These are phyloP conservation scores for Parachaetomium inaequale DNA, from an alignment of 495 filamentous ascomycete genomes.

Conservation along the genomic window DNA sequence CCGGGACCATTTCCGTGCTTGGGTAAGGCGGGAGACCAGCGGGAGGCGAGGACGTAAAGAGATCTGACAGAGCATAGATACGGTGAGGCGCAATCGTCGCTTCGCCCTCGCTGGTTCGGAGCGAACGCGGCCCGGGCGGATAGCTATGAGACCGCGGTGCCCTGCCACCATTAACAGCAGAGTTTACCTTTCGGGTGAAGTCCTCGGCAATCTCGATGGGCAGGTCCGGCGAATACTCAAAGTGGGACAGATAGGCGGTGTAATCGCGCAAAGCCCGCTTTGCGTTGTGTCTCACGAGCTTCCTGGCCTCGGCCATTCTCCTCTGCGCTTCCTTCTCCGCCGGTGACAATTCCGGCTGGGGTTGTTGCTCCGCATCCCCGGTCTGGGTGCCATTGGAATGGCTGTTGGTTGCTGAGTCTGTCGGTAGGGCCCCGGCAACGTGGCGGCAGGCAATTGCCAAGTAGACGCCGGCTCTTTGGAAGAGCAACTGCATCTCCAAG, in stretches of 20 bases:
- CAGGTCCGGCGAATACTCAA: constrained; percentile 72
- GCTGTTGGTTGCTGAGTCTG: not conserved
- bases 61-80: constrained; percentile 48
- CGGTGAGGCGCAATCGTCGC: constrained; percentile 10
- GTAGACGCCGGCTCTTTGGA: constrained; percentile 72
- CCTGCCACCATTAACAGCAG: constrained; percentile 43
- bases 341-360: constrained; percentile 18
- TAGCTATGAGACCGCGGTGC: constrained; percentile 23
- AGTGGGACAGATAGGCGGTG: constrained; percentile 60
- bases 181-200: constrained; percentile 61
- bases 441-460: constrained; percentile 64
- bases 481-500: constrained; percentile 67
- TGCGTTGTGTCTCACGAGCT: constrained; percentile 63
- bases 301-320: constrained; percentile 55
- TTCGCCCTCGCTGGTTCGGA: constrained; percentile 11
- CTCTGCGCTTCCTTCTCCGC: constrained; percentile 43
- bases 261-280: constrained; percentile 72
- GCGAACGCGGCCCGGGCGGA: constrained; percentile 5
- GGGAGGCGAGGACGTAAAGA: constrained; percentile 56
- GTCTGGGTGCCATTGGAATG: not conserved
- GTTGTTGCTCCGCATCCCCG: constrained; percentile 20
- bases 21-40: constrained; percentile 57
- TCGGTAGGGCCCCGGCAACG: constrained; percentile 35
- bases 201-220: constrained; percentile 61
- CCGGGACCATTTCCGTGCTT: constrained; percentile 36